phyloP scores from a whole-genome alignment of 257 asterid genomes.

The Ilex aquifolium region DNA sequence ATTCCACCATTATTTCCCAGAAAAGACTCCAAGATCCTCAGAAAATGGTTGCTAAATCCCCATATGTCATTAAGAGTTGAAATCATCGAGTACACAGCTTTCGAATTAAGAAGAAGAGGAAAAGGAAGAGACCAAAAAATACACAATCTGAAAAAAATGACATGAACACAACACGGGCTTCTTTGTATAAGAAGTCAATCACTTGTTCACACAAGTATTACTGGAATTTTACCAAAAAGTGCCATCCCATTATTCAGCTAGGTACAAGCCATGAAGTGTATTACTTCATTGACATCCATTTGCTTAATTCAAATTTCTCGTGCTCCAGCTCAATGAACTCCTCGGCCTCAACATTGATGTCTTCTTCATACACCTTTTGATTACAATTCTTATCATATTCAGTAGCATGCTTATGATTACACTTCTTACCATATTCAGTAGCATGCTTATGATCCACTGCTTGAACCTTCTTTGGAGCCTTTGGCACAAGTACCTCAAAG shows the following conservation, averaged over 20 bases:
- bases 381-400: too few relatives aligned
- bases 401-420: background rate
- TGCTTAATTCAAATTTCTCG: conserved; percentile 21
- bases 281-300: conserved; percentile 19
- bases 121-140: too few relatives aligned
- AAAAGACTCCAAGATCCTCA: too few relatives aligned
- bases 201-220: too few relatives aligned
- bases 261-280: background rate
- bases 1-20: too few relatives aligned
- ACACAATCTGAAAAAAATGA: too few relatives aligned
- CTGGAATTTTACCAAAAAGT: too few relatives aligned
- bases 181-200: background rate
- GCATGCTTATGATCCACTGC: background rate
- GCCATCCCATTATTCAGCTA: background rate
- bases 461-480: background rate
- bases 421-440: background rate
- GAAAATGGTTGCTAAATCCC: too few relatives aligned
- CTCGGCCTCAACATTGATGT: conserved; percentile 33
- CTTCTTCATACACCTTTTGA: background rate
- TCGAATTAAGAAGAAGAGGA: too few relatives aligned
- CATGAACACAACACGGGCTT: background rate
- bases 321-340: conserved; percentile 33
- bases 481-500: conserved; percentile 1
- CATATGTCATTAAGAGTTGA: too few relatives aligned
- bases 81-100: too few relatives aligned